Conservation (phyloP, 768 basidiomycete genomes). For the Megacollybia marginata region DNA sequence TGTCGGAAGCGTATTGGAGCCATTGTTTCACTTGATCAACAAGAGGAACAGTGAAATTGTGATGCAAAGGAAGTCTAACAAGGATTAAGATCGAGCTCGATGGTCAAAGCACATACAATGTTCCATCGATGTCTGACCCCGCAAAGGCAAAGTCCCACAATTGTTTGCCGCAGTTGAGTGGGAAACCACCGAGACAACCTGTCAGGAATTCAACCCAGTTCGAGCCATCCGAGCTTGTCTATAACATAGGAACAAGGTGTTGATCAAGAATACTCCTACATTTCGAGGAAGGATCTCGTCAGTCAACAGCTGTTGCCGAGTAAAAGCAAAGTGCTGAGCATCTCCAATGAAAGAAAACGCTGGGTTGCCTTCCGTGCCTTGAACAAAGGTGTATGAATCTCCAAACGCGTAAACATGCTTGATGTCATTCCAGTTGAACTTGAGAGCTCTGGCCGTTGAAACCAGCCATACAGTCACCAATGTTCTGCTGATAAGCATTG, state of each 20-base stretch:
- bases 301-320: constrained; percentile 29
- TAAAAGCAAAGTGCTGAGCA: constrained; percentile 31
- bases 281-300: constrained; percentile 40
- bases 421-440: constrained; percentile 35
- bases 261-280: constrained; percentile 18
- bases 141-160: constrained; percentile 54
- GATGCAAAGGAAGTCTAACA: constrained; percentile 37
- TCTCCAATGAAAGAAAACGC: constrained; percentile 39
- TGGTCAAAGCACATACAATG: constrained; percentile 20
- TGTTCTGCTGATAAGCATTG: no score
- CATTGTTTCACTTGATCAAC: constrained; percentile 46
- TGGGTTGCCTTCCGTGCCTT: constrained; percentile 24
- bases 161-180: constrained; percentile 34
- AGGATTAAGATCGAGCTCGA: neutral
- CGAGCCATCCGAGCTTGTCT: constrained; percentile 50
- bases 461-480: neutral
- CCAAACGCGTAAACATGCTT: constrained; percentile 47
- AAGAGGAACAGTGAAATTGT: constrained; percentile 38
- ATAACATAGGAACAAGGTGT: neutral
- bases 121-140: constrained; percentile 37
- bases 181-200: constrained; percentile 39
- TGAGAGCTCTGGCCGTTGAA: neutral
- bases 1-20: constrained; percentile 31
- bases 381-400: constrained; percentile 50
- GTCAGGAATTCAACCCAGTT: constrained; percentile 53